Conservation (phyloP, 352 stramenopile species). For the Blastocystis sp. region DNA sequence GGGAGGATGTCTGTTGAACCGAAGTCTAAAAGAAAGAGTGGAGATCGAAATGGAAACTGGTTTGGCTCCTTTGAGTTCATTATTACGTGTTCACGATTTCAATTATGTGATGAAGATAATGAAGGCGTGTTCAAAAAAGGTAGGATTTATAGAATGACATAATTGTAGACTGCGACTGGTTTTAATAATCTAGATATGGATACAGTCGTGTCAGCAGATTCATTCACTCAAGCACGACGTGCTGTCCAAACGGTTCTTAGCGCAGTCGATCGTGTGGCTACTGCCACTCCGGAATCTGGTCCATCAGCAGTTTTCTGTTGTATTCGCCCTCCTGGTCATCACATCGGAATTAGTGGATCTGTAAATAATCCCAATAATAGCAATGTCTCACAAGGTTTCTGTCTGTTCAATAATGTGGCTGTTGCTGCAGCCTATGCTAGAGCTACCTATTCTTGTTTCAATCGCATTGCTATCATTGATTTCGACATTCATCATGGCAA, state of each 20-base stretch:
- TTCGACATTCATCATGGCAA: constrained; percentile 83
- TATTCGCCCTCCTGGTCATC: constrained; percentile 81
- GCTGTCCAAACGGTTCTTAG: constrained; percentile 80
- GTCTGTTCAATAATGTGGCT: constrained; percentile 91
- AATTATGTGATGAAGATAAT: constrained; percentile 65
- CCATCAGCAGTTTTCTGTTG: constrained; percentile 79
- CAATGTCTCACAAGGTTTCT: constrained; percentile 81
- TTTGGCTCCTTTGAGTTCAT: not conserved
- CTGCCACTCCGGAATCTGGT: not conserved
- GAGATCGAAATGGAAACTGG: not conserved
- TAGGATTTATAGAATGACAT: not conserved
- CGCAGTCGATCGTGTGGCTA: constrained; percentile 77
- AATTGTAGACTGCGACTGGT: not conserved
- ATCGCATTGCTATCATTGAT: constrained; percentile 87
- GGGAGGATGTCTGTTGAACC: constrained; percentile 25
- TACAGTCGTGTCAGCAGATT: constrained; percentile 77
- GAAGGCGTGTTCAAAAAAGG: not conserved
- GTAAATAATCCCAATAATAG: constrained; percentile 58
- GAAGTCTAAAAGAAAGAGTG: constrained; percentile 3
- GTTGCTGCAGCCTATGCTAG: constrained; percentile 87
- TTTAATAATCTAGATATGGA: constrained; percentile 70
- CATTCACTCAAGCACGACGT: constrained; percentile 77
- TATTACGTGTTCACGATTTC: constrained; percentile 57
- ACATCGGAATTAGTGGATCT: constrained; percentile 73
- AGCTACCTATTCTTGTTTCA: constrained; percentile 72